A percentile compares a stretch with the other conserved stretches of the same genome.
phyloP scores from a whole-genome alignment of 129 eudicot species.

The Smallanthus sonchifolius region DNA sequence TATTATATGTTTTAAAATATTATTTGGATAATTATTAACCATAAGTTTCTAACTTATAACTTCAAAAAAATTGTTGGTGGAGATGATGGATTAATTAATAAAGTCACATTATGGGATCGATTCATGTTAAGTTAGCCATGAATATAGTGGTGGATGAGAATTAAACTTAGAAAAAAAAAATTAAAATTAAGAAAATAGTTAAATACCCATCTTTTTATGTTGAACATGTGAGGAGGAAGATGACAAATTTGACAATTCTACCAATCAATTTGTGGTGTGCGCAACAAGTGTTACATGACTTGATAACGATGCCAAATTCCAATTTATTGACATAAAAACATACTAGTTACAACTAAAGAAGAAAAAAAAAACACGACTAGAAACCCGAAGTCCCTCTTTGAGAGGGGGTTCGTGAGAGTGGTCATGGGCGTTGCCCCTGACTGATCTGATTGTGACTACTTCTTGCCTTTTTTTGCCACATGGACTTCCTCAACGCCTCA shows the following conservation, averaged over 20 bases:
- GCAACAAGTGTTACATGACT: constrained; percentile 2
- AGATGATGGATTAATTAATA: constrained; percentile 21
- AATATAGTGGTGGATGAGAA: constrained; percentile 22
- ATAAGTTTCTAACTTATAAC: background rate
- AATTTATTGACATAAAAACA: background rate
- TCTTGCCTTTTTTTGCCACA: too few species aligned
- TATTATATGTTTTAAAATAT: background rate
- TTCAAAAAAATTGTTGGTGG: background rate
- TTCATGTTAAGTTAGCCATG: constrained; percentile 15
- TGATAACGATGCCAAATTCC: background rate
- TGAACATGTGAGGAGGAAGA: constrained; percentile 17
- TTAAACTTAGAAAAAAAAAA: background rate
- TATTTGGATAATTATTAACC: background rate
- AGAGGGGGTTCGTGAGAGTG: too few species aligned
- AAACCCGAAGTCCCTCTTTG: too few species aligned
- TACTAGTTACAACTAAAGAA: background rate
- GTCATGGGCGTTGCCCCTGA: too few species aligned
- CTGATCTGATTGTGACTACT: too few species aligned
- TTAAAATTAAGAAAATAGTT: background rate
- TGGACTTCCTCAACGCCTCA: too few species aligned
- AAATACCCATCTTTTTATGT: background rate
- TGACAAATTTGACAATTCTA: constrained; percentile 15
- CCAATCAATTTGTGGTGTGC: constrained; percentile 6
- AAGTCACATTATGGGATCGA: constrained; percentile 22
- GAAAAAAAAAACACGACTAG: too few species aligned